These are phyloP conservation scores for Populus davidiana DNA, from an alignment of 345 rosid genomes.

Conservation along the genomic window DNA sequence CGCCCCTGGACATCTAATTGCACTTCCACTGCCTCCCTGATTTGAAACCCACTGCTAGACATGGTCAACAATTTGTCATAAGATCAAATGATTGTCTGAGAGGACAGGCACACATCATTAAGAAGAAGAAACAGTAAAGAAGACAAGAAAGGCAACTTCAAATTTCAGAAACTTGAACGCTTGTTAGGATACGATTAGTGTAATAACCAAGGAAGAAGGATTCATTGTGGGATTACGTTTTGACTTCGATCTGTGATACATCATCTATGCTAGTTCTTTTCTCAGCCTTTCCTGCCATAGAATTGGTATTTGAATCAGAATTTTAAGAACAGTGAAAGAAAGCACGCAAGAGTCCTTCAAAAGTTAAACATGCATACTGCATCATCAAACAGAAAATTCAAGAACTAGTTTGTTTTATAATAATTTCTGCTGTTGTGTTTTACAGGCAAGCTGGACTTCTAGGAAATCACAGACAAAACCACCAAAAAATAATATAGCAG, in stretches of 20 bases:
- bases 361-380: no score
- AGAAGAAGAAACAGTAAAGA: not conserved
- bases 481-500: not conserved
- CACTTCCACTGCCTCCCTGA: conserved; percentile 72
- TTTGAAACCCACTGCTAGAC: conserved; percentile 57
- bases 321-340: no score
- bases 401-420: not conserved
- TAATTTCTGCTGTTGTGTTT: not conserved
- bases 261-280: conserved; percentile 38
- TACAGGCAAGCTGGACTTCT: not conserved
- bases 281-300: conserved; percentile 57
- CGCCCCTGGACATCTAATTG: conserved; percentile 86
- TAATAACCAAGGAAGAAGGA: not conserved
- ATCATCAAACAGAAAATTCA: no score
- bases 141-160: not conserved
- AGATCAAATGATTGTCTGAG: not conserved
- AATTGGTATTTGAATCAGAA: not conserved
- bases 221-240: conserved; percentile 38
- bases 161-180: not conserved
- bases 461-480: not conserved
- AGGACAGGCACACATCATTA: not conserved
- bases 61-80: not conserved
- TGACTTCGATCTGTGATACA: conserved; percentile 43
- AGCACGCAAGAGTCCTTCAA: not conserved
- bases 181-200: not conserved